Evolutionary conservation across 352 stramenopile genomes (phyloP).

Genomic region (Globisporangium carolinianum): DNA sequence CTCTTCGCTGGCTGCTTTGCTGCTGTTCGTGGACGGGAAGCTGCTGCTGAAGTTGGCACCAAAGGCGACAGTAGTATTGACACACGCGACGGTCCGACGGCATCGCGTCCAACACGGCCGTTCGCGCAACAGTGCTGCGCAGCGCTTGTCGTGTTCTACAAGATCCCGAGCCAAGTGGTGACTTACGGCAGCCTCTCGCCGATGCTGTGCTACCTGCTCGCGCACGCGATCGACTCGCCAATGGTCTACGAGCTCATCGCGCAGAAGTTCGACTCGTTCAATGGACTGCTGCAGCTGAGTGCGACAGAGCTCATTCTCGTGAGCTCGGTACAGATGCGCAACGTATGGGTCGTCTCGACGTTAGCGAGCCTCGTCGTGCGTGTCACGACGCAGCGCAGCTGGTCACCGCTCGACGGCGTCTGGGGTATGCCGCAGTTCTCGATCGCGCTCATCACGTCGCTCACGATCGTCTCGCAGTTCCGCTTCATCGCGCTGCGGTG

Average conservation of each 20-base stretch:
- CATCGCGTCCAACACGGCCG: neutral
- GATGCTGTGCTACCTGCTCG: neutral
- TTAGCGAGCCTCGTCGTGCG: slow-evolving; percentile 10
- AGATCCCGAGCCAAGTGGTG: neutral
- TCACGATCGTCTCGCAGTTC: slow-evolving; percentile 12
- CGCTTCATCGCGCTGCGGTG: slow-evolving; percentile 3
- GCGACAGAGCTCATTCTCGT: slow-evolving; percentile 10
- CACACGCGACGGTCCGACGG: neutral
- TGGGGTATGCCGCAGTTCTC: slow-evolving; percentile 17
- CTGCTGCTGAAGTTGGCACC: neutral
- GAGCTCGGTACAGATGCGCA: slow-evolving; percentile 10
- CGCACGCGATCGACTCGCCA: slow-evolving; percentile 4
- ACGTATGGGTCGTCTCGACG: slow-evolving; percentile 12
- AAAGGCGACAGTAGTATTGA: too few relatives aligned
- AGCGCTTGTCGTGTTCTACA: slow-evolving; percentile 17
- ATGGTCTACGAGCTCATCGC: slow-evolving; percentile 11
- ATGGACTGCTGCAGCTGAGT: slow-evolving; percentile 17
- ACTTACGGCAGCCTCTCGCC: slow-evolving; percentile 3
- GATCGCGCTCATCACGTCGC: slow-evolving; percentile 15
- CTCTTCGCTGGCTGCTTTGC: slow-evolving; percentile 6
- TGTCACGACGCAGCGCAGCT: slow-evolving; percentile 4
- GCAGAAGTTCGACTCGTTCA: slow-evolving; percentile 16
- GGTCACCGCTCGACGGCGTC: slow-evolving; percentile 14
- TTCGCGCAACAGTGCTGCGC: neutral
- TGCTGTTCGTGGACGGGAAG: neutral